Evolutionary conservation across 2,329 filamentous ascomycete species (phyloP).

Genomic region (Harringtonia lauricola): DNA sequence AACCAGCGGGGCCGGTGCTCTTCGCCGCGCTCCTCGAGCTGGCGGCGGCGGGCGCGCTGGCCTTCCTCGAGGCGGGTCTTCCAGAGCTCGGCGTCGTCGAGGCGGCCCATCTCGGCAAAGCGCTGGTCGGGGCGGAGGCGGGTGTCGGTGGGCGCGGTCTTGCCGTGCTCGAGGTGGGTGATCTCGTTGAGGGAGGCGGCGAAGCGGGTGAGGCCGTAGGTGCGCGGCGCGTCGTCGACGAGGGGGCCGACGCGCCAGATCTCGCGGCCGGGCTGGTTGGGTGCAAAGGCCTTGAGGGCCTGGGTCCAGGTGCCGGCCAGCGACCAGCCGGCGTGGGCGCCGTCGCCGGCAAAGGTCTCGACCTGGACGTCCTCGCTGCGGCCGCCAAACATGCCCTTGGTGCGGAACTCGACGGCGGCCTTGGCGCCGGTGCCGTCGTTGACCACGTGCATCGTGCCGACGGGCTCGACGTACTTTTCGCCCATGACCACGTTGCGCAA

Average conservation of each 20-base stretch:
- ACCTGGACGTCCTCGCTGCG: slow-evolving; percentile 81
- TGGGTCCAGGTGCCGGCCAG: slow-evolving; percentile 79
- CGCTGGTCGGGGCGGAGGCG: slow-evolving; percentile 80
- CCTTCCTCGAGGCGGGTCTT: slow-evolving; percentile 80
- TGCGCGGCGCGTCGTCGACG: slow-evolving; percentile 66
- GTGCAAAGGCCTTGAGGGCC: slow-evolving; percentile 46
- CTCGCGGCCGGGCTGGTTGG: slow-evolving; percentile 36
- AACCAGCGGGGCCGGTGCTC: slow-evolving; percentile 77
- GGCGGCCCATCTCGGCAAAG: slow-evolving; percentile 66
- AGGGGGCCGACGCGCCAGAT: slow-evolving; percentile 73
- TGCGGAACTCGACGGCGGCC: slow-evolving; percentile 81
- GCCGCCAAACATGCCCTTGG: slow-evolving; percentile 94
- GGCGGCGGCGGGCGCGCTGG: slow-evolving; percentile 63
- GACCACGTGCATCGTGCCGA: slow-evolving; percentile 75
- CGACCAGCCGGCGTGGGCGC: slow-evolving; percentile 53
- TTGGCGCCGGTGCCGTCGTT: slow-evolving; percentile 79
- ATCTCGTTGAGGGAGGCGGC: slow-evolving; percentile 81
- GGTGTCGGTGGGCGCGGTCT: slow-evolving; percentile 71
- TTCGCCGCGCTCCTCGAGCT: slow-evolving; percentile 65
- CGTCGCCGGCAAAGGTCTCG: slow-evolving; percentile 58
- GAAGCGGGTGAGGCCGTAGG: slow-evolving; percentile 83
- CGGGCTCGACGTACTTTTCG: slow-evolving; percentile 95
- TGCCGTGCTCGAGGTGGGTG: slow-evolving; percentile 64
- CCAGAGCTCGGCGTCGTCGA: slow-evolving; percentile 73
- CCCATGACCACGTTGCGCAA: slow-evolving; percentile 93